Conservation (phyloP, 192 early-diverging fungal species). For the Coemansia sp. region DNA sequence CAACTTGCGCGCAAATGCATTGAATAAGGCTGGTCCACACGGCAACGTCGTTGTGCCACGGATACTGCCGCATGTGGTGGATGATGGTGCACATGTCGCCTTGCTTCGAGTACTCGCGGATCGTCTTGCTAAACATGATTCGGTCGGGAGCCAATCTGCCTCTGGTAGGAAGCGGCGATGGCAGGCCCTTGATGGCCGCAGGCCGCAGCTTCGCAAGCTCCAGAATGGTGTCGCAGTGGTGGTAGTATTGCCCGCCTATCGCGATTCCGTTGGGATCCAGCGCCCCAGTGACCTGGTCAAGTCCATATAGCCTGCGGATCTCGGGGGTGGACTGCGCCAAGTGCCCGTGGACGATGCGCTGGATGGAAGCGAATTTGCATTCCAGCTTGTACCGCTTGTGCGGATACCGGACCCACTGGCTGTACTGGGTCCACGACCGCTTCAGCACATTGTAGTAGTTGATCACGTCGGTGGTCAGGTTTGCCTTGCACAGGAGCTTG, state of each 20-base stretch:
- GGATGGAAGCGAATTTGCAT: conserved; percentile 9
- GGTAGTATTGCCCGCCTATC: conserved; percentile 1
- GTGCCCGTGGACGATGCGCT: conserved; percentile 17
- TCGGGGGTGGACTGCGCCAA: conserved; percentile 10
- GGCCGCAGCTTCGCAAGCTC: conserved; percentile 1
- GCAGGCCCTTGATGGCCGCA: too few species aligned
- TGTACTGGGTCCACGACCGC: conserved; percentile 26
- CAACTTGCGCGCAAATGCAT: conserved; percentile 23
- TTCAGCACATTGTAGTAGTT: conserved; percentile 16
- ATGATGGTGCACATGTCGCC: conserved; percentile 24
- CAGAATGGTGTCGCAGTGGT: conserved; percentile 13
- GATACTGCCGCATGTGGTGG: conserved; percentile 23
- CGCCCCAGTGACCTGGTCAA: neutral
- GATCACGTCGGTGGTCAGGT: neutral
- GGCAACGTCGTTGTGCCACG: conserved; percentile 17
- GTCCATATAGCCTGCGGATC: conserved; percentile 12
- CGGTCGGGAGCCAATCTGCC: conserved; percentile 2
- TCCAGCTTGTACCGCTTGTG: neutral
- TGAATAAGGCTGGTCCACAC: conserved; percentile 29
- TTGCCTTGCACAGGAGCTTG: conserved; percentile 8
- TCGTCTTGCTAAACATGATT: conserved; percentile 15
- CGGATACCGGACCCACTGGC: conserved; percentile 13
- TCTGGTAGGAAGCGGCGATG: neutral
- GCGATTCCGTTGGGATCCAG: neutral
- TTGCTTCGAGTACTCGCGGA: conserved; percentile 18